Percentiles rank a stretch among this genome's conserved stretches.
phyloP scores from a whole-genome alignment of 306 rosid genomes.

The Cyamopsis tetragonoloba region DNA sequence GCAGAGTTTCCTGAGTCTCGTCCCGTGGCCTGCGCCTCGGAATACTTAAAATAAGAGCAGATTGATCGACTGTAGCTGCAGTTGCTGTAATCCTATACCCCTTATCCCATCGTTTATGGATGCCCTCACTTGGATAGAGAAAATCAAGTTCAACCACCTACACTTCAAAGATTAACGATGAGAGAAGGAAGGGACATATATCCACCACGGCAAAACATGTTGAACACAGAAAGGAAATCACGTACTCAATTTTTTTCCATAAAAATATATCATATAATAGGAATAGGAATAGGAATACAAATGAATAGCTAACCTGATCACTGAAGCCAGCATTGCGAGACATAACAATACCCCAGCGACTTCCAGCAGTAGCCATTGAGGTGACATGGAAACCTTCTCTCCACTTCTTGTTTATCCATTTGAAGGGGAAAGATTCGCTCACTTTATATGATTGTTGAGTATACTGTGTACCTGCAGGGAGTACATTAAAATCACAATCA shows the following conservation, averaged over 20 bases:
- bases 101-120: slow-evolving; percentile 90
- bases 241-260: too few species aligned
- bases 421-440: slow-evolving; percentile 96
- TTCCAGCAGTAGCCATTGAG: slow-evolving; percentile 96
- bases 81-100: slow-evolving; percentile 91
- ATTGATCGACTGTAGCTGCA: slow-evolving; percentile 95
- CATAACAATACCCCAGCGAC: slow-evolving; percentile 97
- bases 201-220: background rate
- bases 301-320: slow-evolving; percentile 62
- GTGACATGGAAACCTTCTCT: slow-evolving; percentile 97
- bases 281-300: too few species aligned
- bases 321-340: slow-evolving; percentile 95
- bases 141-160: slow-evolving; percentile 98
- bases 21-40: slow-evolving; percentile 82
- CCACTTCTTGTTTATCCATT: slow-evolving; percentile 98
- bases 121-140: slow-evolving; percentile 97
- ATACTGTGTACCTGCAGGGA: slow-evolving; percentile 68
- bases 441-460: slow-evolving; percentile 98
- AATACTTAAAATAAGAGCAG: slow-evolving; percentile 89
- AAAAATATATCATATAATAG: background rate
- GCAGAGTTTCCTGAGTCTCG: slow-evolving; percentile 95
- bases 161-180: background rate
- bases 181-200: background rate
- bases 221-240: background rate
- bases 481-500: background rate